Percentiles rank a stretch among this genome's conserved stretches.
Evolutionary conservation across 495 filamentous ascomycete genomes (phyloP).

Genomic region (Stereocaulon alpinum): DNA sequence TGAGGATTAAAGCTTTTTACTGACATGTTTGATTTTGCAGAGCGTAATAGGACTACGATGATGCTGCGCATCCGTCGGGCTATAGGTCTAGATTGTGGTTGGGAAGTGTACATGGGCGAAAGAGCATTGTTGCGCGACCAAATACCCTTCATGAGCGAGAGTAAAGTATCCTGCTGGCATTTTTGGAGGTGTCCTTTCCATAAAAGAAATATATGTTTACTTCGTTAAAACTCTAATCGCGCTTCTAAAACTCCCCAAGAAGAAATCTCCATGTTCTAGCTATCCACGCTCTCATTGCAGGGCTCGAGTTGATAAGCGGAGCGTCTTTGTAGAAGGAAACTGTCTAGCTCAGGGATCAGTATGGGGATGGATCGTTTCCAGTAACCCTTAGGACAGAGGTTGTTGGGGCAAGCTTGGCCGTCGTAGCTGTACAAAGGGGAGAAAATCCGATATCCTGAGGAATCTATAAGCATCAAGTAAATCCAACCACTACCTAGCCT

Average conservation of each 20-base stretch:
- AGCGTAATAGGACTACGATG: conserved; percentile 84
- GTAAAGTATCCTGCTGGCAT: conserved; percentile 4
- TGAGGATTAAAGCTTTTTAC: background rate
- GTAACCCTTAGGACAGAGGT: too few relatives aligned
- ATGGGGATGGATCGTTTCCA: too few relatives aligned
- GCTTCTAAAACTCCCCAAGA: background rate
- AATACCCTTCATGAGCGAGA: conserved; percentile 11
- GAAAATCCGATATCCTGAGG: too few relatives aligned
- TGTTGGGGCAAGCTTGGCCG: too few relatives aligned
- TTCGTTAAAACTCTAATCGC: background rate
- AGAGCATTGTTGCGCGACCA: background rate
- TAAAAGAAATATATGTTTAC: background rate
- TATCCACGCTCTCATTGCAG: too few relatives aligned
- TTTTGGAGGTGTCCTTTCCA: background rate
- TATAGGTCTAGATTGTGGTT: background rate
- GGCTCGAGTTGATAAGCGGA: too few relatives aligned
- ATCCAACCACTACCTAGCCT: too few relatives aligned
- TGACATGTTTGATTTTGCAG: conserved; percentile 31
- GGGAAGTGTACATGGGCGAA: background rate
- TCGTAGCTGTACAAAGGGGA: too few relatives aligned
- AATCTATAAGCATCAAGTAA: too few relatives aligned
- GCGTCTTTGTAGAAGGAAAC: too few relatives aligned
- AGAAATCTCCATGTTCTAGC: too few relatives aligned
- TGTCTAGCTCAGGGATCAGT: too few relatives aligned
- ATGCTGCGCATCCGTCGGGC: conserved; percentile 17